Evolutionary conservation across 352 stramenopile species (phyloP).

Genomic region (Blastocystis sp.): DNA sequence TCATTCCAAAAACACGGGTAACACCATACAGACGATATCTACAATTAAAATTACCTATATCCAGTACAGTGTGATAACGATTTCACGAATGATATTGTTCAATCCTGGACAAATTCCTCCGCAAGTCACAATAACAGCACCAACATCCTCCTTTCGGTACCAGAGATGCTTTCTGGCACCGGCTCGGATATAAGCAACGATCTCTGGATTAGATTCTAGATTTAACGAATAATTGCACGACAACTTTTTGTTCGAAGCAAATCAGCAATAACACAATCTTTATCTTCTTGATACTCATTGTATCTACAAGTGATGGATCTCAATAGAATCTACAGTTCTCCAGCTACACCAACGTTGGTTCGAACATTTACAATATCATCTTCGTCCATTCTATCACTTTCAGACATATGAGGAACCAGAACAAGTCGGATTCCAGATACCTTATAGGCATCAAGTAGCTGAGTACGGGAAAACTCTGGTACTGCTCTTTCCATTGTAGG

Average conservation of each 20-base stretch:
- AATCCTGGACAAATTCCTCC: slow-evolving; percentile 87
- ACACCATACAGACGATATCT: slow-evolving; percentile 70
- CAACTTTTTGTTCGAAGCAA: slow-evolving; percentile 8
- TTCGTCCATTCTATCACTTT: neutral
- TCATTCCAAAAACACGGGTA: slow-evolving; percentile 73
- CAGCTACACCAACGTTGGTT: slow-evolving; percentile 33
- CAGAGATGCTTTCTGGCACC: slow-evolving; percentile 72
- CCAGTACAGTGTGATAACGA: slow-evolving; percentile 80
- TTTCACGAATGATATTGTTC: slow-evolving; percentile 95
- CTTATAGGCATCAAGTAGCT: neutral
- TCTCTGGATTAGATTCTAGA: slow-evolving; percentile 6
- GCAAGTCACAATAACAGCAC: slow-evolving; percentile 83
- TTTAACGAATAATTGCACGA: neutral
- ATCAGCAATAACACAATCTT: slow-evolving; percentile 46
- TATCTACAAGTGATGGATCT: slow-evolving; percentile 7
- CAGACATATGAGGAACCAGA: slow-evolving; percentile 19
- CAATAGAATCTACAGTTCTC: neutral
- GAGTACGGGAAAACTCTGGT: neutral
- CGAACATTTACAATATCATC: slow-evolving; percentile 4
- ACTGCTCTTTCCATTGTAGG: neutral
- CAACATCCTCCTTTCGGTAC: slow-evolving; percentile 74
- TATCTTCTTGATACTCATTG: slow-evolving; percentile 47
- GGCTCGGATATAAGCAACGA: slow-evolving; percentile 68
- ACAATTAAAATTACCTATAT: slow-evolving; percentile 8
- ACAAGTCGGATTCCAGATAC: slow-evolving; percentile 14